Base-by-base conservation (phyloP, 1,139 yeast genomes). In the Casaregolazyma suthepensis region DNA sequence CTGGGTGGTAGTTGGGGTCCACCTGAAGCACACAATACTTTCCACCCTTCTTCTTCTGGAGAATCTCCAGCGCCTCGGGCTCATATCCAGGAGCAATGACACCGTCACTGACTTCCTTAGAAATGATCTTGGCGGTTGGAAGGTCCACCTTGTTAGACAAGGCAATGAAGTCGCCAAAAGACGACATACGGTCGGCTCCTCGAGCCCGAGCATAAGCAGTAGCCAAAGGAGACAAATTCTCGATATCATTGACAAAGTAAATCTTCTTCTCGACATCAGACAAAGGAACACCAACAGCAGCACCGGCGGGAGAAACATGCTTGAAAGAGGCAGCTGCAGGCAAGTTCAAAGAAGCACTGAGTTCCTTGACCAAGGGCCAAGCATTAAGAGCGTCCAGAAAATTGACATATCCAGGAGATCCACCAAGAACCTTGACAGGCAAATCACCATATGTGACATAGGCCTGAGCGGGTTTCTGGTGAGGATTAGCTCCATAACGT, bases 101-200 rank as follows among this genome's bases (percentile, higher is more conserved):
- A 78, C 99, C 99, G 71, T 93, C 99, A 46, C 95, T 85, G 47
- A 93, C 99, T 77, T 93, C 99, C 75, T 88, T 89, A 56, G 97
- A 87, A 71, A 93, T 93, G 74, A 93, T 93, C 74, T 87, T 87
- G 54, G 99, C 99, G 56, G 99, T 93, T 69, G 97, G 91, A 55
- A 87, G 77, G 72, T 93, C 99, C 61, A 93, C 99, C 73, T 87
- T 88, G 78, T 91, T 91, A 57, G 97, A 89, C 61, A 93, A 79
- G 53, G 99, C 99, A 68, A 93, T 93, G 80, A 91, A 93, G 75
- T 93, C 99, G 70, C 99, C 99, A 69, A 93, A 93, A 15, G 96
- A 88, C 13, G 98, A 90, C 99, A 93, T 93, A 80, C 99, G 86
- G 76, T 93, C 99, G 62, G 99, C 99, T 72, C 99, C 99, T 75